Conservation (phyloP, 2,329 filamentous ascomycete genomes). For the Fusarium odoratissimum region DNA sequence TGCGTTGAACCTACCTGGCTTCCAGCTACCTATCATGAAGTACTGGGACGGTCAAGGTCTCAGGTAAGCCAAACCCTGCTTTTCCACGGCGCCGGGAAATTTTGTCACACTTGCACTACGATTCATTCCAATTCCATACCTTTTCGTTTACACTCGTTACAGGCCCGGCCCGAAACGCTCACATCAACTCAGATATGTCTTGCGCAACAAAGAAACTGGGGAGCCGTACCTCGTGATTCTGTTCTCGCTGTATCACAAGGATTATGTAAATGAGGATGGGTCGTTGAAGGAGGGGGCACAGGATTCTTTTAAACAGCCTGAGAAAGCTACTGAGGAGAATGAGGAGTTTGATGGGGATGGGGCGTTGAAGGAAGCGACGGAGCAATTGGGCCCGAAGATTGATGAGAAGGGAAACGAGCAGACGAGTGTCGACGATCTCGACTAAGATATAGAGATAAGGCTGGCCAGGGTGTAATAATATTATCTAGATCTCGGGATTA, state of each 20-base stretch:
- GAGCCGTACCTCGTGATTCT: slow-evolving; percentile 83
- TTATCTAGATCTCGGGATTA: background rate
- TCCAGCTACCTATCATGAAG: slow-evolving; percentile 77
- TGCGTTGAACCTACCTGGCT: slow-evolving; percentile 76
- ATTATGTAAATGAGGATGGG: slow-evolving; percentile 71
- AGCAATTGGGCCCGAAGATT: slow-evolving; percentile 48
- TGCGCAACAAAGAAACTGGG: slow-evolving; percentile 81
- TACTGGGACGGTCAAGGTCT: slow-evolving; percentile 85
- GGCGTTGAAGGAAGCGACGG: slow-evolving; percentile 54
- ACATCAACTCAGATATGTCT: slow-evolving; percentile 89
- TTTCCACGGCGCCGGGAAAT: background rate
- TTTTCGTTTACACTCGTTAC: slow-evolving; percentile 36
- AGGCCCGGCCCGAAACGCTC: slow-evolving; percentile 68
- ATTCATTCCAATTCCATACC: slow-evolving; percentile 32
- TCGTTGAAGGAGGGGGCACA: slow-evolving; percentile 59
- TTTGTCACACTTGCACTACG: slow-evolving; percentile 31
- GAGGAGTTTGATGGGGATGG: slow-evolving; percentile 50
- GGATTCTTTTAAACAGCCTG: slow-evolving; percentile 38
- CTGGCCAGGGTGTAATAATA: background rate
- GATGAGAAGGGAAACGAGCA: slow-evolving; percentile 33
- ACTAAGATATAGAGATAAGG: slow-evolving; percentile 45
- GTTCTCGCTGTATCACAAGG: slow-evolving; percentile 80
- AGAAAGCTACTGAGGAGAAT: slow-evolving; percentile 15
- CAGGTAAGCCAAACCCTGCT: slow-evolving; percentile 64
- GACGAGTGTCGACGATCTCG: slow-evolving; percentile 57